A percentile compares a stretch with the other conserved stretches of the same genome.
Evolutionary conservation across 768 basidiomycete genomes (phyloP).

Genomic region (Tulasnella sp.): DNA sequence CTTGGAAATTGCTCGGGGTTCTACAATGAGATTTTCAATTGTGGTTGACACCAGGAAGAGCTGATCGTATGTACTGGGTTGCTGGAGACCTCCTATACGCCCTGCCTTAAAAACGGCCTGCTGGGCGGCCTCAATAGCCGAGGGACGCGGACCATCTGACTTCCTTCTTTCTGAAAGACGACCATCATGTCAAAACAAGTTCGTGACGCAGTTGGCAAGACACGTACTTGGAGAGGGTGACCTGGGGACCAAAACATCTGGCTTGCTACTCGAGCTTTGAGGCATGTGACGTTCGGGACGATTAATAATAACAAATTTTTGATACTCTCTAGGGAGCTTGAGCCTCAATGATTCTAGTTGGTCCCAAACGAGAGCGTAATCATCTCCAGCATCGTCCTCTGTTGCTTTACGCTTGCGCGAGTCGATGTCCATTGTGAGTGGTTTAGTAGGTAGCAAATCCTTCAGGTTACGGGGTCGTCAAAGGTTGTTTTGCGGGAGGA

Average conservation of each 20-base stretch:
- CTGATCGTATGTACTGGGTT: background rate
- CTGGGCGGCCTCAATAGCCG: background rate
- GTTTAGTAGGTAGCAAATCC: too few relatives aligned
- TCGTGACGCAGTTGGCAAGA: background rate
- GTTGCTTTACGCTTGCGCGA: background rate
- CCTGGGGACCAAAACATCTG: conserved; percentile 1
- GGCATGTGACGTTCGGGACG: background rate
- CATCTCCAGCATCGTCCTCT: background rate
- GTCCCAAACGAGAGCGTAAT: background rate
- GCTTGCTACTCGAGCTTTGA: background rate
- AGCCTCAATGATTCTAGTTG: background rate
- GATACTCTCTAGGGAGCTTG: background rate
- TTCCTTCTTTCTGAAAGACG: background rate
- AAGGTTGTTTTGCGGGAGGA: too few relatives aligned
- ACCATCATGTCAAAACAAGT: background rate
- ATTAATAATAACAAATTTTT: background rate
- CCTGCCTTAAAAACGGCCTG: background rate
- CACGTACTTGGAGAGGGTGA: conserved; percentile 10
- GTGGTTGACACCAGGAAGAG: background rate
- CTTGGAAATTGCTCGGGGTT: background rate
- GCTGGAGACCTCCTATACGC: background rate
- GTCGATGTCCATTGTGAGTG: too few relatives aligned
- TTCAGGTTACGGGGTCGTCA: too few relatives aligned
- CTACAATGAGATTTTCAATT: background rate
- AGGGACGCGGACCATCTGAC: background rate